Percentiles rank a stretch among this genome's conserved stretches.
Evolutionary conservation across 139 green algal species (phyloP).

Genomic region (Coelastrella sp.): DNA sequence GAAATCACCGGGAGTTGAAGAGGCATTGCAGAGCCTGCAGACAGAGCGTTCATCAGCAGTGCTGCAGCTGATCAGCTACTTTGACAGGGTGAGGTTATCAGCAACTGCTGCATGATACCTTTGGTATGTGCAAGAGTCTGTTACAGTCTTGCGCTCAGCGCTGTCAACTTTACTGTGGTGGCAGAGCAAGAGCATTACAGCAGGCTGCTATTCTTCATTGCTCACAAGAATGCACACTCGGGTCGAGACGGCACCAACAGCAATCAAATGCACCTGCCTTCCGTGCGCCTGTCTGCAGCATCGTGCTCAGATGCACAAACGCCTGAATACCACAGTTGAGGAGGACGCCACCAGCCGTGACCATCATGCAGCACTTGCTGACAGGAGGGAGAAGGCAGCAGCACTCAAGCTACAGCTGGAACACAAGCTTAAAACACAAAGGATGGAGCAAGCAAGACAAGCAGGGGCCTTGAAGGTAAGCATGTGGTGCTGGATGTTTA

Average conservation of each 20-base stretch:
- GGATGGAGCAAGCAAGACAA: constrained; percentile 59
- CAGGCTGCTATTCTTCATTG: no score
- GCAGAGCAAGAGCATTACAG: no score
- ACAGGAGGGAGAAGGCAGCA: constrained; percentile 62
- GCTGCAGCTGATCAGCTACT: constrained; percentile 39
- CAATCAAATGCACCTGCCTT: background rate
- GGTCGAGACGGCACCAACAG: no score
- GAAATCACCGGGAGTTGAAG: constrained; percentile 24
- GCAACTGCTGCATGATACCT: no score
- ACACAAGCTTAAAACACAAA: constrained; percentile 68
- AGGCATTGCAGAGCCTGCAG: constrained; percentile 5
- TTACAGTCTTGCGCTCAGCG: background rate
- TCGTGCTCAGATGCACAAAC: constrained; percentile 12
- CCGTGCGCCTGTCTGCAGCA: background rate
- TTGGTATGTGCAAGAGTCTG: background rate
- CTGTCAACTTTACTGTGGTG: no score
- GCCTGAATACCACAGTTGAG: constrained; percentile 50
- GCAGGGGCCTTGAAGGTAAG: constrained; percentile 26
- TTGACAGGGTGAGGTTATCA: constrained; percentile 49
- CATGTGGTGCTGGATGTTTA: no score
- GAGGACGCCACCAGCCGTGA: constrained; percentile 42
- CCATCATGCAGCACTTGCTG: constrained; percentile 35
- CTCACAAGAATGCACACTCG: no score
- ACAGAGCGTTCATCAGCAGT: constrained; percentile 31
- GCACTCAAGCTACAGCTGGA: constrained; percentile 61